Base-by-base conservation (phyloP, 495 filamentous ascomycete species). In the Hypomontagnella submonticulosa region DNA sequence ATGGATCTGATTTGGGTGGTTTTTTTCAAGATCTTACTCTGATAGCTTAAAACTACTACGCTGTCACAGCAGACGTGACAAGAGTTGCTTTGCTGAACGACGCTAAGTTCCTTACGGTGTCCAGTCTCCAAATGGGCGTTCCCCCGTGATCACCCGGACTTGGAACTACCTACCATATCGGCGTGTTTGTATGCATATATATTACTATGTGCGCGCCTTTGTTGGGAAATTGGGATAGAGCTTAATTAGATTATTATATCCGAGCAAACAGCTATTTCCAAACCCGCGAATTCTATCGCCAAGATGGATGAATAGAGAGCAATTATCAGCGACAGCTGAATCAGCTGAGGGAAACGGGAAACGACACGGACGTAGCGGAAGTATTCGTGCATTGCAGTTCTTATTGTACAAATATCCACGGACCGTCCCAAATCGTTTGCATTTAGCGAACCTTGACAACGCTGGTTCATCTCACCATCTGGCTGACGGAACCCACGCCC, bases 121-220 rank as follows among this genome's bases (percentile, higher is more conserved):
- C 47, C 27, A 15, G 47, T 38, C 27, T 48, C 37, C 18, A 61
- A 46, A 16, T 13, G 37, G 49, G 19, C 13, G 30, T 20, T 18
- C 16, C 51, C 51, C 50, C 61, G 61, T 57, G 52, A 47, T 44
- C 36, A 41, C 46, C 61, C 51, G 42, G 44, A 44, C n/a, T 63
- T 57, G 36, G 53, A 57, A 48, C 44, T 43, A 57, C 53, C 61
- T 57, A 51, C 61, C 38, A 32, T 32, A 57, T 63, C 23, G 32
- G 51, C 59, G 12, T 63, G 34, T 19, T 63, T 55, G 23, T 53
- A 36, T 38, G 46, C 52, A 51, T 48, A 63, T 16, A 40, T 57
- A 63, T 63, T 63, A 57, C 52, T 57, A 63, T 63, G 47, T 51
- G 20, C 37, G 53, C 16, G 49, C 46, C 61, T 58, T 42, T 53